Percentiles rank a stretch among this genome's conserved stretches.
These are phyloP conservation scores for Tricladium varicosporioides DNA, from an alignment of 2,329 filamentous ascomycete species.

Conservation along the genomic window DNA sequence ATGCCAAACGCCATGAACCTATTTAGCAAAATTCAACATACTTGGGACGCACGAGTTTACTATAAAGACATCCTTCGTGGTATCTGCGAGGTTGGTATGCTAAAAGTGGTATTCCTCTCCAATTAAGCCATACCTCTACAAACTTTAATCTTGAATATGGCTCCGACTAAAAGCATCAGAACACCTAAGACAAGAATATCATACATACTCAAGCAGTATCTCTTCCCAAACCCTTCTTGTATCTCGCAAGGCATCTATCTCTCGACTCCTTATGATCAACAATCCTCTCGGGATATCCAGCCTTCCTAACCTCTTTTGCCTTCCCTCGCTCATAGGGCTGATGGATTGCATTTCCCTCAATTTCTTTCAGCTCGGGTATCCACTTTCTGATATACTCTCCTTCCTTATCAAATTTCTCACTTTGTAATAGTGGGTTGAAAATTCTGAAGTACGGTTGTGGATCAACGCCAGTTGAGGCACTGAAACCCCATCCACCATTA, in stretches of 20 bases:
- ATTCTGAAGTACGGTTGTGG: conserved; percentile 89
- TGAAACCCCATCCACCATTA: conserved; percentile 36
- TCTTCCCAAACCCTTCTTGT: conserved; percentile 62
- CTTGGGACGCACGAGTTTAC: no score
- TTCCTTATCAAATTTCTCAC: conserved; percentile 77
- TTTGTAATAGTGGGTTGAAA: conserved; percentile 83
- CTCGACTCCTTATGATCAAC: conserved; percentile 72
- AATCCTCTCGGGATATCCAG: conserved; percentile 71
- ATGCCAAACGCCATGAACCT: no score
- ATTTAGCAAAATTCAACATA: no score
- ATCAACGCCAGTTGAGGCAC: conserved; percentile 73
- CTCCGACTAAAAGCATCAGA: not conserved
- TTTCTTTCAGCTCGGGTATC: conserved; percentile 69
- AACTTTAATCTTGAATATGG: not conserved
- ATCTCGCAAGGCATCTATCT: conserved; percentile 64
- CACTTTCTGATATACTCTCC: conserved; percentile 81
- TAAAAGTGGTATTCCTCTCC: no score
- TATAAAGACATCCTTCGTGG: no score
- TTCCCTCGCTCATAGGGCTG: conserved; percentile 74
- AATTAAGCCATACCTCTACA: no score
- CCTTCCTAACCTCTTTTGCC: conserved; percentile 54
- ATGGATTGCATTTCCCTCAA: conserved; percentile 71
- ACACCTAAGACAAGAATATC: not conserved
- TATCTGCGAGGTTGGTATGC: no score
- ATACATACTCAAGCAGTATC: not conserved